Evolutionary conservation across 1,284 basidiomycete species (phyloP).

Genomic region (Irpex sp.): DNA sequence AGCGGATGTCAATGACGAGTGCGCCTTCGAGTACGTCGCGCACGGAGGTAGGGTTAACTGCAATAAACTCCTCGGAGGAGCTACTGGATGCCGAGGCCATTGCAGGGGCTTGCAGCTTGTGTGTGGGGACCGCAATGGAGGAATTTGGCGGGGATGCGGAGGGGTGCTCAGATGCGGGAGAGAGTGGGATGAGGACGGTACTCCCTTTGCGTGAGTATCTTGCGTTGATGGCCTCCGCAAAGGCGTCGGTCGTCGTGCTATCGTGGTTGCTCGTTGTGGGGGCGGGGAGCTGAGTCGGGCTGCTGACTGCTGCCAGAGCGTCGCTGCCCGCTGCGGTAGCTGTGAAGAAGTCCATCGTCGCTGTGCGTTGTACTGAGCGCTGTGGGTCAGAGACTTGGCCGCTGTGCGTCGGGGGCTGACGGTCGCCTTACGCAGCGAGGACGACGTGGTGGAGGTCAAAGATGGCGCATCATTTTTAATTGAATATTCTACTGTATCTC

Average conservation of each 20-base stretch:
- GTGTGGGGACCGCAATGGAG: too few relatives aligned
- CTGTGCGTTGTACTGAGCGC: background rate
- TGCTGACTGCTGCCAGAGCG: background rate
- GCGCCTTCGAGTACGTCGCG: slow-evolving; percentile 28
- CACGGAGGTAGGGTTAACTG: slow-evolving; percentile 30
- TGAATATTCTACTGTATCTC: background rate
- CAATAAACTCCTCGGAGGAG: slow-evolving; percentile 22
- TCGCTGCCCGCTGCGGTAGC: slow-evolving; percentile 4
- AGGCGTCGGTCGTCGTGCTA: slow-evolving; percentile 15
- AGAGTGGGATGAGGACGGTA: slow-evolving; percentile 13
- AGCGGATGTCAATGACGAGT: slow-evolving; percentile 83
- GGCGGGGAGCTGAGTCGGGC: slow-evolving; percentile 3
- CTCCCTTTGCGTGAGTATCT: slow-evolving; percentile 9
- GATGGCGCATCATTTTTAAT: background rate
- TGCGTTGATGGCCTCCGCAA: slow-evolving; percentile 22
- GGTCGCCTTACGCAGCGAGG: background rate
- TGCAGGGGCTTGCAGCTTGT: background rate
- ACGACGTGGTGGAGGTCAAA: background rate
- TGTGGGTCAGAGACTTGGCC: background rate
- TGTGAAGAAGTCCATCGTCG: slow-evolving; percentile 10
- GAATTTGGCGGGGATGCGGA: too few relatives aligned
- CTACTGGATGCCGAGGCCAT: slow-evolving; percentile 8
- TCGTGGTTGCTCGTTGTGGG: background rate
- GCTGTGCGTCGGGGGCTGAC: too few relatives aligned
- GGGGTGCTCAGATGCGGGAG: background rate